Evolutionary conservation across 106 monocot species (phyloP), one percentile per base, ranked within the genome.

Genomic region (Agapanthus africanus): DNA sequence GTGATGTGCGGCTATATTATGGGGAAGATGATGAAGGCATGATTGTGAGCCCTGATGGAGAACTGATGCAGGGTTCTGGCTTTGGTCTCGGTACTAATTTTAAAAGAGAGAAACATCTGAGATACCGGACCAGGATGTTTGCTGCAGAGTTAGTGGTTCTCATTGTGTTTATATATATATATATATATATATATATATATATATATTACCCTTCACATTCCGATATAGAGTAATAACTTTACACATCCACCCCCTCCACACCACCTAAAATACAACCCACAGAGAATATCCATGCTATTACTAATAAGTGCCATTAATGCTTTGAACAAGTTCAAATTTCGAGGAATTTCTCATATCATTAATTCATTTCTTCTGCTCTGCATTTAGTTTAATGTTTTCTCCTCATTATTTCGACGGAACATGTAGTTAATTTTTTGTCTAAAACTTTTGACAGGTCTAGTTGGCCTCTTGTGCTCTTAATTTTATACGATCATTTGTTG

Each of bases 81-180:
- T 72, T 74, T 63, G 54, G 26, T 44, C 49, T 35, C 33, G 69
- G 44, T 68, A 35, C 28, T 63, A 66, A 76, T 72, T 32, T 63
- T 64, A 84, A 70, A 76, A 82, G 82, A 68, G 74, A 77, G 37
- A 85, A 90, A 59, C 89, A 89, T 83, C 80, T 99, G 39, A 84
- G 97, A 90, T 93, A 99, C 62, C 92, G 97, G 34, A 99, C 97
- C n/a, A 80, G 90, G 64, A 38, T 90, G 71, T 99, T 99, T 74
- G 97, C 89, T 73, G 97, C 97, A 73, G 97, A 99, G 97, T 97
- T 92, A 66, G 86, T 79, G 39, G 38, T 26, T 65, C 39, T 28
- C 35, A 15, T 42, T 40, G 11, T 31, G n/a, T n/a, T n/a, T n/a
- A n/a, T n/a, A n/a, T n/a, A n/a, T n/a, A n/a, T n/a, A n/a, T n/a